Conservation (phyloP, 2,329 filamentous ascomycete genomes). For the Colletotrichum sp. region DNA sequence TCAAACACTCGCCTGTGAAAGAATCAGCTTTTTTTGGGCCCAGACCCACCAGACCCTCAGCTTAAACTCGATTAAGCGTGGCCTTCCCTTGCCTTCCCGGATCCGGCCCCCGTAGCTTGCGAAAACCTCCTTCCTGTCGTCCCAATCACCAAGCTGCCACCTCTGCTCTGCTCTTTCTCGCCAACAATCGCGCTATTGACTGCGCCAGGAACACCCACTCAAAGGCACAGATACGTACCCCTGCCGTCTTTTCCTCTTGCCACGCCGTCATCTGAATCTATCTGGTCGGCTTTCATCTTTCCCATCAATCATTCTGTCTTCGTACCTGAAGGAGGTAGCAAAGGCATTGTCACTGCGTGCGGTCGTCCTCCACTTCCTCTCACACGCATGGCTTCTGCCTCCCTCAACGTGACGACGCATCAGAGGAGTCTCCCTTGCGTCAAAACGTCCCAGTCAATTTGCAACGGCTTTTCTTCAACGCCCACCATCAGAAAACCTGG, state of each 20-base stretch:
- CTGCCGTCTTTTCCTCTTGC: neutral
- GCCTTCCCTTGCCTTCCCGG: neutral
- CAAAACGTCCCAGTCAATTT: neutral
- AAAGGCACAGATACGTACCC: neutral
- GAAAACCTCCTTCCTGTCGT: neutral
- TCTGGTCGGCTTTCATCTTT: neutral
- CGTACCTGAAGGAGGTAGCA: neutral
- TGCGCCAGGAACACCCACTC: neutral
- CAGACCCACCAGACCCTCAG: neutral
- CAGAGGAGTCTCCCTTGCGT: neutral
- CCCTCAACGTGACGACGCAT: neutral
- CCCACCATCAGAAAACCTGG: neutral
- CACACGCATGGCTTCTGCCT: neutral
- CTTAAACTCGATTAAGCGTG: constrained; percentile 6
- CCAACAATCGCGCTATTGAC: neutral
- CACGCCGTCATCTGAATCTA: neutral
- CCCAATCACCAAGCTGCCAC: neutral
- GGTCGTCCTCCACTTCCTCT: neutral
- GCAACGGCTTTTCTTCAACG: neutral
- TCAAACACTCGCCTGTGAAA: neutral
- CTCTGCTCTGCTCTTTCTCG: neutral
- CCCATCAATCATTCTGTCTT: neutral
- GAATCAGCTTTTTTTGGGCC: neutral
- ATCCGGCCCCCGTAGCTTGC: neutral
- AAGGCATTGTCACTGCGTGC: neutral